Base-by-base conservation (phyloP, 164 flowering plant genomes). In the Santalum album region DNA sequence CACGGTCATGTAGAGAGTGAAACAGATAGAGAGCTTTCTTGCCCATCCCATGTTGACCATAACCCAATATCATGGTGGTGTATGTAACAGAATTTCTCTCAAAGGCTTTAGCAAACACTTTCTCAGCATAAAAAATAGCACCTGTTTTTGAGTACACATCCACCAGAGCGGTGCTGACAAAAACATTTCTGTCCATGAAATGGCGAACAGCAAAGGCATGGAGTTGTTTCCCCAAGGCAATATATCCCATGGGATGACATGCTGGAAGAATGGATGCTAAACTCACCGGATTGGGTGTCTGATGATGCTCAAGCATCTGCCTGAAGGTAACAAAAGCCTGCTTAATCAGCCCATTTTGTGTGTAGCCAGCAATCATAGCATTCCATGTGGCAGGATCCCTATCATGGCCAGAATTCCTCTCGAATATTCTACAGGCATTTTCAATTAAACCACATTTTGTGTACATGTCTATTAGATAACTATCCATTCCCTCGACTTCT, bases 81-180 rank as follows among this genome's bases (percentile, higher is more conserved):
- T 73, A 92, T 6, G 96, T 78, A 26, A 87, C 86, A 3, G 87
- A 66, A 63, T 78, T 92, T 57, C 65, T 92, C 62, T 75, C 82
- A 22, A 50, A 51, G 27, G 70, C 66, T 17, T 35, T 58, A 14
- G 22, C 0, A 43, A 80, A 92, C 29, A 78, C 70, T 14, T 53
- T 70, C 52, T 84, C 95, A 24, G 96, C 91, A 61, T 75, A 67
- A 23, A 35, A 32, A 20, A 86, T 72, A 9, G 68, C 50, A 49
- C 96, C 96, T 21, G 76, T 75, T 70, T 89, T 89, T 12, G 94
- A 81, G 58, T 92, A 92, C 86, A 84, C 78, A 66, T 92, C 96
- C 25, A 92, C 68, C 22, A 92, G 62, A 54, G 96, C 87, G 50
- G 85, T 78, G 34, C 72, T 71, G 34, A 87, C 91, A 73, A 75